phyloP scores from a whole-genome alignment of 1,139 yeast species.

The Geotrichum histeridarum region DNA sequence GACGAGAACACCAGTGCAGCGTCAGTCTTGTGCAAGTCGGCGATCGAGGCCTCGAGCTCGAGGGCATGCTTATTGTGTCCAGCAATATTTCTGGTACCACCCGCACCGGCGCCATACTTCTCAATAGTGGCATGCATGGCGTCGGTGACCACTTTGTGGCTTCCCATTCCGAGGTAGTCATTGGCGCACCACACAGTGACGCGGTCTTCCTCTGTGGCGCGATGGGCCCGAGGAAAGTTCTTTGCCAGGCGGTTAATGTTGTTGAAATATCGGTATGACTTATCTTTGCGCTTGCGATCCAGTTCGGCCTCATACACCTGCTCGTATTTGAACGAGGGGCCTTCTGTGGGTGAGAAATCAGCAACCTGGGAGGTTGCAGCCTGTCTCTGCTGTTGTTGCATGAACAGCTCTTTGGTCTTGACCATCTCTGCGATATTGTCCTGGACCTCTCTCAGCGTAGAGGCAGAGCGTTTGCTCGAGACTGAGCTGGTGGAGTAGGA shows the following conservation, averaged over 20 bases:
- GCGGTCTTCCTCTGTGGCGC: conserved; percentile 63
- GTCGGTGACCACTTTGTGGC: conserved; percentile 61
- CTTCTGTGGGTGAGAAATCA: conserved; percentile 39
- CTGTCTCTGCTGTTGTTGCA: conserved; percentile 16
- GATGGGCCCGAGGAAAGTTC: conserved; percentile 90
- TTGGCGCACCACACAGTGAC: conserved; percentile 99
- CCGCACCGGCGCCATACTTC: conserved; percentile 96
- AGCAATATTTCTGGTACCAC: conserved; percentile 98
- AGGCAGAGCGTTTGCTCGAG: conserved; percentile 23
- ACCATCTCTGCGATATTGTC: conserved; percentile 14
- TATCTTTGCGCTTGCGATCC: conserved; percentile 71
- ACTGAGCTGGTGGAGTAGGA: conserved; percentile 21
- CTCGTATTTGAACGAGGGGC: conserved; percentile 56
- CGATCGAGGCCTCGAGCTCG: conserved; percentile 76
- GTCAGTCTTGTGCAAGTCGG: conserved; percentile 88
- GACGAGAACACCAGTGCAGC: conserved; percentile 93
- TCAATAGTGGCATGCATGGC: conserved; percentile 79
- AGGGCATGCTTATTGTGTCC: conserved; percentile 92
- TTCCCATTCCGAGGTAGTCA: conserved; percentile 94
- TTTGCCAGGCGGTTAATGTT: conserved; percentile 92
- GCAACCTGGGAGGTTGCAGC: conserved; percentile 23
- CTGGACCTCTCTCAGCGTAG: conserved; percentile 16
- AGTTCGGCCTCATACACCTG: conserved; percentile 61
- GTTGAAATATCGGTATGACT: conserved; percentile 92
- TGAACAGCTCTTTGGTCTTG: conserved; percentile 22